A percentile compares a stretch with the other conserved stretches of the same genome.
These are phyloP conservation scores for Fusarium stilboides DNA, from an alignment of 2,329 filamentous ascomycete species.

Conservation along the genomic window DNA sequence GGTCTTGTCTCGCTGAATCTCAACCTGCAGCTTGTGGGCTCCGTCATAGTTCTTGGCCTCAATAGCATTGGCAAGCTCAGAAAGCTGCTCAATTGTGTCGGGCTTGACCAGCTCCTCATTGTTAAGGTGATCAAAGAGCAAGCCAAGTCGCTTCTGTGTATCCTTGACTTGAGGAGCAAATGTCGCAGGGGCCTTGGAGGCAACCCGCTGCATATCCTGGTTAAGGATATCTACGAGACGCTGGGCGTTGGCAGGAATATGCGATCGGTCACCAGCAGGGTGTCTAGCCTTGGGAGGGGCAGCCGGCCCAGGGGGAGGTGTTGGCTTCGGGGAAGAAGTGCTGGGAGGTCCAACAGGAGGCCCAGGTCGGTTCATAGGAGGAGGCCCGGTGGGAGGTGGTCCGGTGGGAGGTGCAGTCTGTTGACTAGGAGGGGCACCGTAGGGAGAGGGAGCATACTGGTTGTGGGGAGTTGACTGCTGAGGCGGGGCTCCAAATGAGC, in stretches of 20 bases:
- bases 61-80: constrained; percentile 75
- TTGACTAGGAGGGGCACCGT: constrained; percentile 56
- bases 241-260: constrained; percentile 84
- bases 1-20: constrained; percentile 82
- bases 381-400: constrained; percentile 56
- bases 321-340: constrained; percentile 50
- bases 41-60: constrained; percentile 78
- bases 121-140: constrained; percentile 98
- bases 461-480: constrained; percentile 63
- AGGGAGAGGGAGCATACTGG: constrained; percentile 75
- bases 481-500: constrained; percentile 61
- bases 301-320: constrained; percentile 64
- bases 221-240: constrained; percentile 86
- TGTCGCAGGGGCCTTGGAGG: constrained; percentile 84
- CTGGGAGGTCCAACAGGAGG: constrained; percentile 55
- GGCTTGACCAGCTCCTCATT: constrained; percentile 91
- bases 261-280: constrained; percentile 88
- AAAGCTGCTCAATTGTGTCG: constrained; percentile 79
- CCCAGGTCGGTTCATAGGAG: constrained; percentile 52
- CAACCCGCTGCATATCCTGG: constrained; percentile 90
- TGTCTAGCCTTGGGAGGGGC: constrained; percentile 73
- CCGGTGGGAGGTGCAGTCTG: constrained; percentile 58
- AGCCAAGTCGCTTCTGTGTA: constrained; percentile 90
- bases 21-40: constrained; percentile 78
- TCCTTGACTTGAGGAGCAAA: constrained; percentile 93